Conservation (phyloP, 1,284 basidiomycete genomes). For the Pterulicium gracile region DNA sequence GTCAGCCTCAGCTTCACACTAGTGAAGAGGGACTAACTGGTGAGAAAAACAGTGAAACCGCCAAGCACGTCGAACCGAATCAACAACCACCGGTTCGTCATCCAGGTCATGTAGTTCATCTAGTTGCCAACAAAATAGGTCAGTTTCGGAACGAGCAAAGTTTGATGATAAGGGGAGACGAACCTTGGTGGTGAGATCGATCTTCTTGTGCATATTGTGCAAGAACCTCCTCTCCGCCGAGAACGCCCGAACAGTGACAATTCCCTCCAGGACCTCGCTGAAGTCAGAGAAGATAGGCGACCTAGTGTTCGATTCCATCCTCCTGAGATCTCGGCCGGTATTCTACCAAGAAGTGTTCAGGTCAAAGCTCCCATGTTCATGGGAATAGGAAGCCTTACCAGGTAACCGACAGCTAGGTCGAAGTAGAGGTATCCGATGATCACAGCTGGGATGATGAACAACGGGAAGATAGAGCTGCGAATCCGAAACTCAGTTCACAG, state of each 20-base stretch:
- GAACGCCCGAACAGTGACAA: slow-evolving; percentile 28
- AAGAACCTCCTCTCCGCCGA: slow-evolving; percentile 11
- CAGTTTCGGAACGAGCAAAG: too few relatives aligned
- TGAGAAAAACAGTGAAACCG: slow-evolving; percentile 5
- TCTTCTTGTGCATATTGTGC: slow-evolving; percentile 9
- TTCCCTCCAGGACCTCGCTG: slow-evolving; percentile 46
- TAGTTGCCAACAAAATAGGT: too few relatives aligned
- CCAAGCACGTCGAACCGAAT: slow-evolving; percentile 7
- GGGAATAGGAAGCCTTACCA: slow-evolving; percentile 15
- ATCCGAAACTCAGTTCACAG: slow-evolving; percentile 4
- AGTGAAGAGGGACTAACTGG: slow-evolving; percentile 4
- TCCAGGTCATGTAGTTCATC: slow-evolving; percentile 4
- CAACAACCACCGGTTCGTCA: slow-evolving; percentile 6
- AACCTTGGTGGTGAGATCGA: slow-evolving; percentile 11
- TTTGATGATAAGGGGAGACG: neutral
- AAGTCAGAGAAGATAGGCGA: slow-evolving; percentile 9
- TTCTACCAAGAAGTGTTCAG: neutral
- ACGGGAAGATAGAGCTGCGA: slow-evolving; percentile 31
- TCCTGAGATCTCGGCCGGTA: slow-evolving; percentile 38
- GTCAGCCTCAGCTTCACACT: too few relatives aligned
- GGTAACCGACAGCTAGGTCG: slow-evolving; percentile 35
- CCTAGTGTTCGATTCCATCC: slow-evolving; percentile 38
- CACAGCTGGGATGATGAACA: slow-evolving; percentile 40
- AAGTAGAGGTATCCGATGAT: slow-evolving; percentile 34
- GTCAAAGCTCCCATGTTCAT: neutral